These are phyloP conservation scores for Amanita molliuscula DNA, from an alignment of 768 basidiomycete species.

Conservation along the genomic window DNA sequence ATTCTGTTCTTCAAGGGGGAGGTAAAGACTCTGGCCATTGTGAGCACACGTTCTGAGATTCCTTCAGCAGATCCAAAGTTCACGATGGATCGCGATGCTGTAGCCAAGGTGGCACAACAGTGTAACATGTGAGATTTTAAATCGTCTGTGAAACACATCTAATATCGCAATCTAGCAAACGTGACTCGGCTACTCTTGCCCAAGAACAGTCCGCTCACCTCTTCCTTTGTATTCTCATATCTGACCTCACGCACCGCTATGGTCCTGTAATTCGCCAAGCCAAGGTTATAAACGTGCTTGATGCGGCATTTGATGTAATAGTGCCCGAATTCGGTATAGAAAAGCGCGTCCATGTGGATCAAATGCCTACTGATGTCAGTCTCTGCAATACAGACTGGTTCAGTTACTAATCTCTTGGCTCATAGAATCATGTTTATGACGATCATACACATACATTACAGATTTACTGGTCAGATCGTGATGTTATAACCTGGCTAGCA, in stretches of 20 bases:
- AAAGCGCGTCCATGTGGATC: slow-evolving; percentile 96
- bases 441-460: slow-evolving; percentile 88
- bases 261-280: slow-evolving; percentile 94
- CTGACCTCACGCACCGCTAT: slow-evolving; percentile 89
- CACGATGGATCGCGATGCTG: slow-evolving; percentile 94
- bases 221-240: slow-evolving; percentile 89
- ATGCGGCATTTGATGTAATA: slow-evolving; percentile 94
- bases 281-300: slow-evolving; percentile 92
- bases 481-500: slow-evolving; percentile 92
- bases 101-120: slow-evolving; percentile 95
- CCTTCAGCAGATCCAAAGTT: slow-evolving; percentile 71
- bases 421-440: slow-evolving; percentile 89
- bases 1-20: slow-evolving; percentile 71
- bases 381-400: background rate
- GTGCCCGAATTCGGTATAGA: slow-evolving; percentile 98
- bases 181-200: slow-evolving; percentile 83
- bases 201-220: slow-evolving; percentile 96
- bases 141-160: background rate
- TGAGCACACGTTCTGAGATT: slow-evolving; percentile 6
- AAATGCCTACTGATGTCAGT: slow-evolving; percentile 95
- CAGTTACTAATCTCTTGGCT: slow-evolving; percentile 10
- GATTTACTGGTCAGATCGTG: slow-evolving; percentile 92
- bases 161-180: slow-evolving; percentile 44
- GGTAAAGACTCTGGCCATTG: slow-evolving; percentile 25
- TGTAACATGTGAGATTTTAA: slow-evolving; percentile 75